phyloP scores from a whole-genome alignment of 176 grass and related monocot genomes.

The Chloris gayana region DNA sequence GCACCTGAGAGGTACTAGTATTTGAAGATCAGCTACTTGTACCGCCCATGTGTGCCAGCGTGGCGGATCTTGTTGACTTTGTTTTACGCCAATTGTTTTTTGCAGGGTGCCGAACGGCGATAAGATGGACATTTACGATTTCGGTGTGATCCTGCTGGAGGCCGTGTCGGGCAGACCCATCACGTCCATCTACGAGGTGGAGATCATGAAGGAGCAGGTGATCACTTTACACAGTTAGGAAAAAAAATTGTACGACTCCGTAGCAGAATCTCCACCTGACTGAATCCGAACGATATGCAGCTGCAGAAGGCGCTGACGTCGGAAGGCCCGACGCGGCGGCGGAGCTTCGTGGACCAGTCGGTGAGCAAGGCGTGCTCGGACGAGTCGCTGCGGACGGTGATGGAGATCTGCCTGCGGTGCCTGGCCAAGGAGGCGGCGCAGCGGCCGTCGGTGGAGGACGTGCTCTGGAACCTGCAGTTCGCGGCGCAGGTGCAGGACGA shows the following conservation, averaged over 20 bases:
- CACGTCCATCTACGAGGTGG: slow-evolving; percentile 60
- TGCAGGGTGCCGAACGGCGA: slow-evolving; percentile 53
- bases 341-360: slow-evolving; percentile 50
- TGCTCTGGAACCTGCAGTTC: slow-evolving; percentile 96
- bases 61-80: not conserved
- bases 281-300: slow-evolving; percentile 43
- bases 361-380: slow-evolving; percentile 56
- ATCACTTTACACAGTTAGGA: not conserved
- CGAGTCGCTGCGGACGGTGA: slow-evolving; percentile 72
- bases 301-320: slow-evolving; percentile 58
- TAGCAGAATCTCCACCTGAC: not conserved
- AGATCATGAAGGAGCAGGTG: slow-evolving; percentile 67
- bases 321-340: slow-evolving; percentile 47
- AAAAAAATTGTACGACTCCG: not conserved
- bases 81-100: not conserved
- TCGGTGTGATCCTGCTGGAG: slow-evolving; percentile 85
- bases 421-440: slow-evolving; percentile 69
- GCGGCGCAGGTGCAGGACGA: slow-evolving; percentile 87
- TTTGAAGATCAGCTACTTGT: not conserved
- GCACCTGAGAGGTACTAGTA: slow-evolving; percentile 27
- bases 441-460: slow-evolving; percentile 84
- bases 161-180: slow-evolving; percentile 65
- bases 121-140: slow-evolving; percentile 88
- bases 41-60: not conserved
- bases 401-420: slow-evolving; percentile 86